Base-by-base conservation (phyloP, 495 filamentous ascomycete species). In the Jackrogersella multiformis region DNA sequence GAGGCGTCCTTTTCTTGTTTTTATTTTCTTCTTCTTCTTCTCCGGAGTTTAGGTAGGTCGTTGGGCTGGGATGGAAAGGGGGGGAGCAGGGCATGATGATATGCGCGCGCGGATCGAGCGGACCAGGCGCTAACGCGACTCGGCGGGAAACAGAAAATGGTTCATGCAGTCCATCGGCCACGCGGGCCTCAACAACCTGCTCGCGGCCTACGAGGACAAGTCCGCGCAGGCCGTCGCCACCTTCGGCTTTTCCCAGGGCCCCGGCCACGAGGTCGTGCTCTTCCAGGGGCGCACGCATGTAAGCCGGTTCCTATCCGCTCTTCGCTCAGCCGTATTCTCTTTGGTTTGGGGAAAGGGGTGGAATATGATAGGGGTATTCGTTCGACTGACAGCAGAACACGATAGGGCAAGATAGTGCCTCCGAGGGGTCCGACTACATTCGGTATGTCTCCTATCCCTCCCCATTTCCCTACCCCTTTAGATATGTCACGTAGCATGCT, bases 191-290 rank as follows among this genome's bases (percentile, higher is more conserved):
- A 96, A 97, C 79, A 94, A 93, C 74, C 87, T 99, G 36, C 91
- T 99, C 42, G 87, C 89, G 42, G 92, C 89, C 5, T 97, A 96
- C 75, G 85, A 90, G 10, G 91, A 98, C 77, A 97, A 96, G 72
- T 87, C 86, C 42, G 94, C 93, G 46, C 87, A 96, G 75, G 96
- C 95, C 18, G 90, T 98, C 23, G 98, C 96, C 80, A 98, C 95
- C 4, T 98, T 99, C 80, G 96, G 88, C 12, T 97, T 95, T 78
- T 94, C 85, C 62, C 83, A 87, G 59, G 94, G 95, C 0, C 95
- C 95, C 10, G 93, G 90, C 1, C 82, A 91, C 36, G 91, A 97
- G 70, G 87, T 90, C 1, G 79, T 94, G n/a, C 78, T 98, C 4
- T 99, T 98, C 78, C 91, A 99, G 80, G 95, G 95, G 0, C 82